These are phyloP conservation scores for Wickerhamomyces sp. DNA, from an alignment of 1,139 yeast genomes.

Conservation along the genomic window DNA sequence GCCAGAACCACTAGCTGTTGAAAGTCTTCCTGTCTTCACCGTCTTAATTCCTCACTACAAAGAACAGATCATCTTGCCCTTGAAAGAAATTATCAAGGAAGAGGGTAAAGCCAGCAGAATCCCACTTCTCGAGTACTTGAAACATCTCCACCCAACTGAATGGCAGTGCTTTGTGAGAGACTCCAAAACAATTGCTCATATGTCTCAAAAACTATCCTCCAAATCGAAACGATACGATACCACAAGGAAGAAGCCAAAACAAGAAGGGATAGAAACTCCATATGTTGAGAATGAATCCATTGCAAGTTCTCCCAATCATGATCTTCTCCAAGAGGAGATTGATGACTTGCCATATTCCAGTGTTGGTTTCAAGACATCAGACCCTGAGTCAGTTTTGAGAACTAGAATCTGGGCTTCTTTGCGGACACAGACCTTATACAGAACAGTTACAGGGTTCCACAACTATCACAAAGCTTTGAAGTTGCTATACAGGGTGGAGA, in stretches of 20 bases:
- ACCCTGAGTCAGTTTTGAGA: constrained; percentile 55
- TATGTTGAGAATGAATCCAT: constrained; percentile 7
- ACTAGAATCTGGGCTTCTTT: constrained; percentile 82
- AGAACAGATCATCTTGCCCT: constrained; percentile 62
- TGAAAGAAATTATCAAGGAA: constrained; percentile 66
- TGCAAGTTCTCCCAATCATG: constrained; percentile 23
- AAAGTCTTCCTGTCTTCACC: constrained; percentile 77
- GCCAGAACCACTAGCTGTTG: constrained; percentile 66
- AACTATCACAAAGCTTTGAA: constrained; percentile 67
- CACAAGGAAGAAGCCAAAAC: constrained; percentile 8
- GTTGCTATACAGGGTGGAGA: constrained; percentile 60
- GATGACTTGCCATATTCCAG: constrained; percentile 65
- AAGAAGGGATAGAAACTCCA: neutral
- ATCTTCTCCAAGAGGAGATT: constrained; percentile 33
- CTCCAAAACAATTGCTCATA: constrained; percentile 39
- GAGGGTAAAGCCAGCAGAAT: constrained; percentile 53
- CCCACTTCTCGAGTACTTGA: constrained; percentile 69
- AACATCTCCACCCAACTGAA: constrained; percentile 61
- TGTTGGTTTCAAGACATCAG: constrained; percentile 63
- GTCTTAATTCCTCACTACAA: constrained; percentile 83
- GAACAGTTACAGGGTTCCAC: constrained; percentile 75
- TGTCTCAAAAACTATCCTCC: constrained; percentile 21
- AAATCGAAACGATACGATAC: constrained; percentile 15
- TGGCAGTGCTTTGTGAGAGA: constrained; percentile 76
- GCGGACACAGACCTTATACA: constrained; percentile 69